Evolutionary conservation across 257 asterid genomes (phyloP), one percentile per base, ranked within the genome.

Genomic region (Primulina tabacum): DNA sequence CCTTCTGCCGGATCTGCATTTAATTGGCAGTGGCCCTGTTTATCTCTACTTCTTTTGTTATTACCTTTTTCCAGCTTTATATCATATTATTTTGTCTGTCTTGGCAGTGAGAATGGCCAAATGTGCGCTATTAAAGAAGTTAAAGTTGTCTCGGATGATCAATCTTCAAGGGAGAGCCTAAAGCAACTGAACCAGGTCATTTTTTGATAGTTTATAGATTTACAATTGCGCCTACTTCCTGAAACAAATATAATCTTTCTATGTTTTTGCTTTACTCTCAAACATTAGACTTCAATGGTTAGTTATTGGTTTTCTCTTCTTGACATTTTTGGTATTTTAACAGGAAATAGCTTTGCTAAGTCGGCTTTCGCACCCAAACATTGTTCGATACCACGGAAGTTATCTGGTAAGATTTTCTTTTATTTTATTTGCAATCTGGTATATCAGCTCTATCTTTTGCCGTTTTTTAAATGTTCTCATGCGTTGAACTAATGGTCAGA

Each of bases 71-170:
- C 8, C 33, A 32, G n/a, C 55, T 75, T 32, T 55, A 40, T 8
- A 43, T 43, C 12, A 43, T 43, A 37, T 35, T 32, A 1, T 35
- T 32, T 71, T 76, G 70, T 75, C 70, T 69, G 50, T 18, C 71
- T 67, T 78, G 65, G 81, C 84, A 89, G 98, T 84, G 96, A 89
- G 80, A 93, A 82, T 78, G 98, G 96, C 71, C 96, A 90, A 75
- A 90, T 93, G 98, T 93, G 98, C 8, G 97, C 98, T 24, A 93
- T 93, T 77, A 93, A 93, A 78, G 98, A 93, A 87, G 98, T 93
- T 67, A 87, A 71, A 72, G 87, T 92, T 69, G 85, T 90, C 74
- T 79, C 97, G 8, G 98, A 90, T 40, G 98, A 93, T 81, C 95
- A 78, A 71, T 76, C 98, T 26, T 90, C 98, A 21, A 92, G 82